Percentiles rank a stretch among this genome's conserved stretches.
Evolutionary conservation across 1,284 basidiomycete genomes (phyloP).

Genomic region (Ustilago bromivora): DNA sequence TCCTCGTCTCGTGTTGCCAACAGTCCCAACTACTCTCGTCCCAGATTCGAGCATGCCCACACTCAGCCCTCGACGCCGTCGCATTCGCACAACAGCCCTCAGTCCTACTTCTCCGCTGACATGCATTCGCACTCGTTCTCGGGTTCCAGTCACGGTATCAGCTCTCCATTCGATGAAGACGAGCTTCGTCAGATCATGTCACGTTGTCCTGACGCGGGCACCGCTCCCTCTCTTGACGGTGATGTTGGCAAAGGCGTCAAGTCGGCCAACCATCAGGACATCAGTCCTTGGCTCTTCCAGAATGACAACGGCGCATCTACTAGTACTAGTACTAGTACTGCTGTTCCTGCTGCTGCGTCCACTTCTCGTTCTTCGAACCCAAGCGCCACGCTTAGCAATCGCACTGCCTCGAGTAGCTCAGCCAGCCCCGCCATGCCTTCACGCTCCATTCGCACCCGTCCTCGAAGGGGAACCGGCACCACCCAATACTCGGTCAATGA

Average conservation of each 20-base stretch:
- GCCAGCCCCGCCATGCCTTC: conserved; percentile 7
- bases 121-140: conserved; percentile 15
- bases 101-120: conserved; percentile 13
- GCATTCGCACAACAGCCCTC: conserved; percentile 10
- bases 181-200: conserved; percentile 51
- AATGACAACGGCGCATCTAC: conserved; percentile 17
- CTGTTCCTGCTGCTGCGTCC: conserved; percentile 15
- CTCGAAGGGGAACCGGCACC: conserved; percentile 23
- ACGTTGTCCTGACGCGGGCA: conserved; percentile 9
- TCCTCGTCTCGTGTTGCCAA: conserved; percentile 19
- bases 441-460: conserved; percentile 13
- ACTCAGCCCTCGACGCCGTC: conserved; percentile 29
- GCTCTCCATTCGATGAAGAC: conserved; percentile 41
- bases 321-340: conserved; percentile 1
- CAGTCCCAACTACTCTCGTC: conserved; percentile 27
- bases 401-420: neutral
- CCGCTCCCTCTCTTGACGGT: conserved; percentile 11
- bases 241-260: conserved; percentile 30
- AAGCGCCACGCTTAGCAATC: neutral
- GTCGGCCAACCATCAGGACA: conserved; percentile 47
- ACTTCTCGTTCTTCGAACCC: conserved; percentile 13
- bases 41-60: conserved; percentile 26
- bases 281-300: conserved; percentile 58
- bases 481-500: conserved; percentile 21
- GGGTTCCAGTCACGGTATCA: conserved; percentile 34